Conservation (phyloP, 306 rosid genomes). For the Albizia julibrissin region DNA sequence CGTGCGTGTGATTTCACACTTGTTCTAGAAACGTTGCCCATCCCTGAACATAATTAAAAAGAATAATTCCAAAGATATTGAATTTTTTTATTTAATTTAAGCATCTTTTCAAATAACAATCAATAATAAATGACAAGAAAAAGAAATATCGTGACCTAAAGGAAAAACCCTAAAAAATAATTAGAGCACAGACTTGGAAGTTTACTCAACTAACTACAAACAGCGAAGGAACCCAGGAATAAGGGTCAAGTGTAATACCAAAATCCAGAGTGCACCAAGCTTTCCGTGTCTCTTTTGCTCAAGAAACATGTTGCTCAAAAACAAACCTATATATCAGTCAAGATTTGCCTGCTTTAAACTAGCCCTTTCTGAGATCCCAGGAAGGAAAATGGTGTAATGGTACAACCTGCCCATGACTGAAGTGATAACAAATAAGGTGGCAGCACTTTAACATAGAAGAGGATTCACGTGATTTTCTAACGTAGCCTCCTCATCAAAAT, state of each 20-base stretch:
- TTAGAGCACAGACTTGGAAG: neutral
- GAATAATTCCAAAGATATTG: neutral
- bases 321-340: neutral
- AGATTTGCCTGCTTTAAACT: neutral
- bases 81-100: neutral
- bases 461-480: constrained; percentile 20
- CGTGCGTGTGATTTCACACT: neutral
- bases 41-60: neutral
- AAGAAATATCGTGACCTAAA: neutral
- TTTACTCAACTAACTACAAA: constrained; percentile 11
- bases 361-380: neutral
- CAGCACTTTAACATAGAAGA: neutral
- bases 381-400: neutral
- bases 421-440: neutral
- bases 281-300: neutral
- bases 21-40: neutral
- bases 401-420: neutral
- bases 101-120: neutral
- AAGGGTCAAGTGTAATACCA: neutral
- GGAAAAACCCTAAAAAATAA: neutral
- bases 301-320: neutral
- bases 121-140: neutral
- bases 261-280: neutral
- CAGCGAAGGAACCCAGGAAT: neutral
- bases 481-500: neutral